Conservation (phyloP, 2,329 filamentous ascomycete genomes). For the Dactylonectria estremocensis region DNA sequence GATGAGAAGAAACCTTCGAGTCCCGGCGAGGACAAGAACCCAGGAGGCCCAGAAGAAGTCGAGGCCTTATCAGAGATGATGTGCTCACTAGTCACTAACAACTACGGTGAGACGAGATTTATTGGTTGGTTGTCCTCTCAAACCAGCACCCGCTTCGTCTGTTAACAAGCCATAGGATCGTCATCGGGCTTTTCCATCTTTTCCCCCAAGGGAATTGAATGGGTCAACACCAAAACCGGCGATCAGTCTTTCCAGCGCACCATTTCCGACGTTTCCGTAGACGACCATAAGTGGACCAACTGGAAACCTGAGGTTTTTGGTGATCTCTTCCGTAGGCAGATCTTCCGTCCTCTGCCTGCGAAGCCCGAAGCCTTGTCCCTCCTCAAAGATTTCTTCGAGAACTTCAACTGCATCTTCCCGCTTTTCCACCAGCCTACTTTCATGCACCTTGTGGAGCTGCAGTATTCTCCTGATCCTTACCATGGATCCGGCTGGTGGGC, state of each 20-base stretch:
- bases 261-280: conserved; percentile 91
- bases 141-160: not conserved
- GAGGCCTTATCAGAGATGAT: conserved; percentile 97
- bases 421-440: conserved; percentile 98
- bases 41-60: conserved; percentile 72
- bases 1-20: conserved; percentile 53
- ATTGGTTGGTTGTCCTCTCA: conserved; percentile 75
- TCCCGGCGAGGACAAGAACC: conserved; percentile 45
- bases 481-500: conserved; percentile 99
- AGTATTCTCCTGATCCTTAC: conserved; percentile 94
- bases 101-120: conserved; percentile 93
- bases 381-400: conserved; percentile 95
- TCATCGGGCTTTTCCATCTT: conserved; percentile 99
- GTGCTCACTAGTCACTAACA: conserved; percentile 97
- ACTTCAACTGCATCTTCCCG: conserved; percentile 99
- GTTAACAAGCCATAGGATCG: conserved; percentile 74
- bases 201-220: conserved; percentile 97
- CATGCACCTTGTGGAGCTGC: conserved; percentile 95
- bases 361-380: conserved; percentile 91
- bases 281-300: conserved; percentile 95
- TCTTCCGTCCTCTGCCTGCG: conserved; percentile 87
- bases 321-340: conserved; percentile 88
- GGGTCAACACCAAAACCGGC: conserved; percentile 99
- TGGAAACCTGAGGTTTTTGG: conserved; percentile 99
- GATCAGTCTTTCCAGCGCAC: conserved; percentile 95